Evolutionary conservation across 345 rosid species (phyloP).

Genomic region (Salix koriyanagi): DNA sequence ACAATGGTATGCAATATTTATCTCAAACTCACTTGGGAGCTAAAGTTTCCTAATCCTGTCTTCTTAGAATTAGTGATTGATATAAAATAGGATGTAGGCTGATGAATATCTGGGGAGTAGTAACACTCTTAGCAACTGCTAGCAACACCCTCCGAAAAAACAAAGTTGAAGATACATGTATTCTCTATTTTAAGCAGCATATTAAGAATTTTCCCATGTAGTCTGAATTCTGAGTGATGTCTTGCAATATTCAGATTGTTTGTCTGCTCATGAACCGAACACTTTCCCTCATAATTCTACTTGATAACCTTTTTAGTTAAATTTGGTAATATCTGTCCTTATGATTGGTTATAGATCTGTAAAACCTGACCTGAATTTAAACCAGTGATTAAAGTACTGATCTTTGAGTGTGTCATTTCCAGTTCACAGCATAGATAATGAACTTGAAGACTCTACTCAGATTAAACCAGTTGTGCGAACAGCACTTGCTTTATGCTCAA

Average conservation of each 20-base stretch:
- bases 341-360: background rate
- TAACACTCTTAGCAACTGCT: background rate
- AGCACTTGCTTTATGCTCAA: constrained; percentile 64
- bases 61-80: background rate
- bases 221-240: background rate
- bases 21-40: background rate
- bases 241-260: background rate
- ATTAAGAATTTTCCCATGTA: background rate
- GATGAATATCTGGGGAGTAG: background rate
- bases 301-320: background rate
- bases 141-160: background rate
- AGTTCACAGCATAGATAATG: constrained; percentile 91
- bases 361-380: background rate
- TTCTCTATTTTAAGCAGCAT: background rate
- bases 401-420: constrained; percentile 24
- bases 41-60: background rate
- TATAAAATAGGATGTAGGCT: background rate
- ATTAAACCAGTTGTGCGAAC: constrained; percentile 65
- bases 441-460: constrained; percentile 67
- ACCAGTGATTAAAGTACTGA: constrained; percentile 7
- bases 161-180: background rate
- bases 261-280: background rate
- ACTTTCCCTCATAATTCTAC: background rate
- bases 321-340: background rate
- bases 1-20: constrained; percentile 48